Conservation (phyloP, 2,329 filamentous ascomycete species). For the Coniochaeta prunicola region DNA sequence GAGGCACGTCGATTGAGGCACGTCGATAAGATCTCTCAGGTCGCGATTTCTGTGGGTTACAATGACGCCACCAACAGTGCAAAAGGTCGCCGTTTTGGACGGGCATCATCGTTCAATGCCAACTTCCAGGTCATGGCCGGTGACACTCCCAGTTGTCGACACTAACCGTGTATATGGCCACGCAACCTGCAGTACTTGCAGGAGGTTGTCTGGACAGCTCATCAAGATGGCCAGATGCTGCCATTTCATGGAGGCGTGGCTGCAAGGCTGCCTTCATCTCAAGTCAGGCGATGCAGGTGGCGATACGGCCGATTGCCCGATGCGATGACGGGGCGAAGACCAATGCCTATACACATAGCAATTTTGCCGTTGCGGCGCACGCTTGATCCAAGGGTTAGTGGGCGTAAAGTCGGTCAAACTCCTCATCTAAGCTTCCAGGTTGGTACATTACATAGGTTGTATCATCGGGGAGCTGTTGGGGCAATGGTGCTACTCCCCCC, state of each 20-base stretch:
- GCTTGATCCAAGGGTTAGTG: too few species aligned
- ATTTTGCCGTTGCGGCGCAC: background rate
- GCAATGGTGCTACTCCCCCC: background rate
- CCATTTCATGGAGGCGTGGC: background rate
- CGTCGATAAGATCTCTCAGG: background rate
- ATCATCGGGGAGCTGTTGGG: too few species aligned
- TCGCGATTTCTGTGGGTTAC: background rate
- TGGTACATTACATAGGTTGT: too few species aligned
- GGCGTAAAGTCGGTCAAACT: background rate
- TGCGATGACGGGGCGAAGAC: background rate
- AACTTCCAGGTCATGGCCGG: background rate
- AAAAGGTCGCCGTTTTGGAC: background rate
- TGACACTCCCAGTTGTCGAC: background rate
- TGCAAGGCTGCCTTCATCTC: background rate
- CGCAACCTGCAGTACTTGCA: background rate
- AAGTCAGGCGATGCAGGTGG: background rate
- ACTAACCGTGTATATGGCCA: background rate
- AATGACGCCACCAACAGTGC: background rate
- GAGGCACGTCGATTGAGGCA: too few species aligned
- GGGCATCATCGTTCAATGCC: background rate
- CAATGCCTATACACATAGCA: background rate
- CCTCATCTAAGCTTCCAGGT: too few species aligned
- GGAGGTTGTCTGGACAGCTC: background rate
- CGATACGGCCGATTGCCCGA: background rate
- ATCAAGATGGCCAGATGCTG: background rate